A percentile compares a stretch with the other conserved stretches of the same genome.
These are phyloP conservation scores for Exophiala dermatitidis DNA, from an alignment of 2,329 filamentous ascomycete genomes.

Conservation along the genomic window DNA sequence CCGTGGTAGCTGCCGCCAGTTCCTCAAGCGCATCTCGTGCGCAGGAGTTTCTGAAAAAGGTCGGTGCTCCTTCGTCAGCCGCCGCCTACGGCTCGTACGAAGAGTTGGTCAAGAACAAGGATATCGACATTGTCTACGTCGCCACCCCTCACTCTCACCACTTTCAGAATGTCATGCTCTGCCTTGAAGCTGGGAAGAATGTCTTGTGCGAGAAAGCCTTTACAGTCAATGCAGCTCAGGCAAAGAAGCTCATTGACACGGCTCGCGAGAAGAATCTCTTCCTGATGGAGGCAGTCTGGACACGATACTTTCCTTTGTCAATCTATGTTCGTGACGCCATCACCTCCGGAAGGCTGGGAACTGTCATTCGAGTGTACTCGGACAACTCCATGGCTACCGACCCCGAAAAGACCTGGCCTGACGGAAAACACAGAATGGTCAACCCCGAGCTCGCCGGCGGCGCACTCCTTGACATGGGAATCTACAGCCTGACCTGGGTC, in stretches of 20 bases:
- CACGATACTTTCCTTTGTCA: constrained; percentile 77
- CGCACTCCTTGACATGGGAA: constrained; percentile 72
- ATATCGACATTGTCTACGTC: constrained; percentile 80
- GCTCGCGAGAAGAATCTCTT: constrained; percentile 67
- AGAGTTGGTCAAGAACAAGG: constrained; percentile 68
- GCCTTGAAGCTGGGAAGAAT: constrained; percentile 73
- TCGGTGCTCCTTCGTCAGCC: constrained; percentile 55
- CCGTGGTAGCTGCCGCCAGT: constrained; percentile 73
- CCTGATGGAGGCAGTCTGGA: constrained; percentile 87
- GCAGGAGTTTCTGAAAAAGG: constrained; percentile 61
- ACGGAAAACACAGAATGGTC: constrained; percentile 64
- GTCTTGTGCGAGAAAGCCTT: constrained; percentile 89
- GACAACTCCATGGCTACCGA: constrained; percentile 36
- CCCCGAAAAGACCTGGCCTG: constrained; percentile 43
- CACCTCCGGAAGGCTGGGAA: constrained; percentile 46
- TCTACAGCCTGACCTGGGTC: constrained; percentile 85
- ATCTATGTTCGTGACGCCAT: constrained; percentile 34
- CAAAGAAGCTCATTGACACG: constrained; percentile 62
- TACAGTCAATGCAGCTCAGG: constrained; percentile 73
- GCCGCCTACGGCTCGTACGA: constrained; percentile 72
- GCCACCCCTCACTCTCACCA: constrained; percentile 89
- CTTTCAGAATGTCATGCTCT: constrained; percentile 81
- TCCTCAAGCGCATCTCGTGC: constrained; percentile 65
- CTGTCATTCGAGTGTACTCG: constrained; percentile 42
- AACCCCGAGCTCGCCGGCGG: constrained; percentile 78